Evolutionary conservation across 495 filamentous ascomycete genomes (phyloP), one percentile per base, ranked within the genome.

Genomic region (Penicillium arizonense): DNA sequence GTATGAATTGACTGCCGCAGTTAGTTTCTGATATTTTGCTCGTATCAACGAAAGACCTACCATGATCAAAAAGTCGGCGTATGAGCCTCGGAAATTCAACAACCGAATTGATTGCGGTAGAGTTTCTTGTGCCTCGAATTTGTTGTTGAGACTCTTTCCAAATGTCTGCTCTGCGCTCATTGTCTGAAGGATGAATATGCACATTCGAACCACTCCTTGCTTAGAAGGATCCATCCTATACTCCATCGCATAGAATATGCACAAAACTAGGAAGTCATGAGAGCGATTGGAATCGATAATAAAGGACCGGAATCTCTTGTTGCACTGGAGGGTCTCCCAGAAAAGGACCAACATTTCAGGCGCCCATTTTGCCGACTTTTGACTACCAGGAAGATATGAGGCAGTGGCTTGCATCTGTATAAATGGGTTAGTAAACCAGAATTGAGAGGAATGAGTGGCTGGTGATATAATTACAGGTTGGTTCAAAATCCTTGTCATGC

Each of bases 281-380:
- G 90, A 88, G 35, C 92, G 79, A 58, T 96, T 91, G 0, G 94
- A 97, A 57, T 97, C 94, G 55, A 97, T 91, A 63, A 99, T 93
- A 70, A 96, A 99, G 1, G 91, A 93, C 43, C 95, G 79, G 72
- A 99, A 97, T 43, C 95, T 82, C 73, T 96, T 97, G 70, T 99
- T 99, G 78, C 93, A 97, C 68, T 99, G 94, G 24, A 96, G 80
- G 7, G 89, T 82, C 72, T 99, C 94, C 94, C 94, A 99, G 67
- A 97, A 99, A 3, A 99, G 81, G 79, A 97, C 91, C 34, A 97
- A 83, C 77, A 96, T 96, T 69, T 99, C 94, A 7, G 95, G 91
- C 2, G 91, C 90, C 79, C 92, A 96, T 69, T 88, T 90, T 50
- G 91, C 72, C 0, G 87, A 81, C 49, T 84, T 81, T 58, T 96